phyloP scores from a whole-genome alignment of 805 yeast species.

The Yamadazyma takamatsuzukensis region DNA sequence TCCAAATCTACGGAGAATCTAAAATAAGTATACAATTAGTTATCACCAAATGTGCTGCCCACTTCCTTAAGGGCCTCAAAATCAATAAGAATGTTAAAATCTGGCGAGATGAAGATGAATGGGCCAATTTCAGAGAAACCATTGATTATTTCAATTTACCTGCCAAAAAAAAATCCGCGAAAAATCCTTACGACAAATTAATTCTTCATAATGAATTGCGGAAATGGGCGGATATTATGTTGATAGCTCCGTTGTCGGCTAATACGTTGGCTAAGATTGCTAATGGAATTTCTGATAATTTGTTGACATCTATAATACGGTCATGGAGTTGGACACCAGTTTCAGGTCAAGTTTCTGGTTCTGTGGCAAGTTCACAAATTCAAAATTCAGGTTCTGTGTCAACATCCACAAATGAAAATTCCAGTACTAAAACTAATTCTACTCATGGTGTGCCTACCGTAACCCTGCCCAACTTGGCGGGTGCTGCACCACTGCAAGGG shows the following conservation, averaged over 20 bases:
- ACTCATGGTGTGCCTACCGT: conserved; percentile 1
- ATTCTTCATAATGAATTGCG: conserved; percentile 43
- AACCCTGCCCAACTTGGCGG: neutral
- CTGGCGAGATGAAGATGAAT: conserved; percentile 94
- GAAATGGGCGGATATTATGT: conserved; percentile 46
- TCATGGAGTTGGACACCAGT: conserved; percentile 33
- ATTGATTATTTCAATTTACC: conserved; percentile 12
- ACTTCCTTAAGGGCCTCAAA: conserved; percentile 55
- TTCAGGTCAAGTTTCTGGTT: conserved; percentile 18
- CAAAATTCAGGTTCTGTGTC: too few species aligned
- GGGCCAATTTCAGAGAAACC: conserved; percentile 50
- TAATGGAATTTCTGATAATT: conserved; percentile 43
- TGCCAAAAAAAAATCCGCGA: conserved; percentile 18
- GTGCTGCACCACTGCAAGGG: conserved; percentile 1
- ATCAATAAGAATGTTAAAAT: conserved; percentile 68
- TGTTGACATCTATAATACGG: conserved; percentile 39
- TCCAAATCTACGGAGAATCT: conserved; percentile 66
- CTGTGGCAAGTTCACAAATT: too few species aligned
- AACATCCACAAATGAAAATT: conserved; percentile 4
- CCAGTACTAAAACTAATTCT: conserved; percentile 4
- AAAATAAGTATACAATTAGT: conserved; percentile 81
- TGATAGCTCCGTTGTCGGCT: conserved; percentile 44
- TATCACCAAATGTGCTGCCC: conserved; percentile 81
- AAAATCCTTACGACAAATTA: conserved; percentile 33
- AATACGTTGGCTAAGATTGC: conserved; percentile 43